Evolutionary conservation across 495 filamentous ascomycete species (phyloP).

Genomic region (Beverwykella pulmonaria): DNA sequence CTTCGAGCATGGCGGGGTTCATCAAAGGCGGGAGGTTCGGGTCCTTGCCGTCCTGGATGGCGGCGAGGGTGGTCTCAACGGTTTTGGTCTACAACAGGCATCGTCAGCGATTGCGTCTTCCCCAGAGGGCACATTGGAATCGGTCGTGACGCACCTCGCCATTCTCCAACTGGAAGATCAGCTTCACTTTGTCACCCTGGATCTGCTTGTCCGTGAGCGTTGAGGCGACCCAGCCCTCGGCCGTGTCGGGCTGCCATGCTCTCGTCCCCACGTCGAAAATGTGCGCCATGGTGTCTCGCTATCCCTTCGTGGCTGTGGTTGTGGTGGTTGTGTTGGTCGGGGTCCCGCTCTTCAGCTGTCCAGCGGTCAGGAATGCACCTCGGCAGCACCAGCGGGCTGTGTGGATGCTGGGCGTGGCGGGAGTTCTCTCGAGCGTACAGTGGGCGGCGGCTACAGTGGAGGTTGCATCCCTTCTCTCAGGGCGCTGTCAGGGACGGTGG

Average conservation of each 20-base stretch:
- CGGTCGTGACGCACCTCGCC: constrained; percentile 69
- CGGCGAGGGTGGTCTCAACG: constrained; percentile 78
- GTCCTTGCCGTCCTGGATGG: constrained; percentile 74
- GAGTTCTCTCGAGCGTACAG: neutral
- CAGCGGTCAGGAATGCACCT: constrained; percentile 17
- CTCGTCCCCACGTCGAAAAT: constrained; percentile 95
- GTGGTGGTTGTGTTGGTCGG: constrained; percentile 10
- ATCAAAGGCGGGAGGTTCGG: constrained; percentile 81
- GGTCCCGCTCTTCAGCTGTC: constrained; percentile 19
- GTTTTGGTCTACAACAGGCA: constrained; percentile 63
- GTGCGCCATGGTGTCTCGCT: constrained; percentile 72
- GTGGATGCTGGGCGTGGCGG: neutral
- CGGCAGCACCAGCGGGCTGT: constrained; percentile 7
- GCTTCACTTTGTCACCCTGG: constrained; percentile 79
- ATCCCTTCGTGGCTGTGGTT: neutral
- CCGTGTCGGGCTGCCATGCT: constrained; percentile 95
- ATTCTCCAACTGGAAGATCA: constrained; percentile 86
- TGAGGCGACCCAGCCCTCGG: constrained; percentile 95
- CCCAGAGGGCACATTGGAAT: neutral
- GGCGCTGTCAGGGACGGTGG: neutral
- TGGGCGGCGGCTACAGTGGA: neutral
- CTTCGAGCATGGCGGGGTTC: constrained; percentile 98
- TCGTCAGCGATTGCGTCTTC: constrained; percentile 11
- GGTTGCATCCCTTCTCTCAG: constrained; percentile 1
- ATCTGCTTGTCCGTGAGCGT: constrained; percentile 87